Conservation (phyloP, 176 grass and related monocot species). For the Musa schizocarpa region DNA sequence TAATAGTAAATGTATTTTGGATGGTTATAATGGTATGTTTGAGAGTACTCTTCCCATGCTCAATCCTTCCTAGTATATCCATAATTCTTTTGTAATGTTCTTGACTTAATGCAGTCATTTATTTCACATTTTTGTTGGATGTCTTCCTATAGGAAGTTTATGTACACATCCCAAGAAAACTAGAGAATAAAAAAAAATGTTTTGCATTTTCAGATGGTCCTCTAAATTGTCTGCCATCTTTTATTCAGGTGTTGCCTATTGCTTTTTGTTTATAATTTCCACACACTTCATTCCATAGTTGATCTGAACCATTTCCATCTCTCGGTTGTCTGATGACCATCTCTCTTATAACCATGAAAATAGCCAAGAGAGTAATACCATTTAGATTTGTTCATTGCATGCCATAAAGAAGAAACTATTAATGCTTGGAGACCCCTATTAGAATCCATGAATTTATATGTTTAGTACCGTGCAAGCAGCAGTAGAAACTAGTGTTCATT, state of each 20-base stretch:
- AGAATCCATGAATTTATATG: too few relatives aligned
- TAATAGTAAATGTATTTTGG: constrained; percentile 64
- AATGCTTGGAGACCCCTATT: too few relatives aligned
- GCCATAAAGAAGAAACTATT: too few relatives aligned
- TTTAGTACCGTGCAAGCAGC: neutral
- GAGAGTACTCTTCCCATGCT: too few relatives aligned
- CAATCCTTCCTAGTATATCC: neutral
- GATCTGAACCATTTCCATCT: neutral
- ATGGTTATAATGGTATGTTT: constrained; percentile 68
- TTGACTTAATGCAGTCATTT: neutral
- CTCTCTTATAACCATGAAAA: neutral
- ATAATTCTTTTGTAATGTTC: neutral
- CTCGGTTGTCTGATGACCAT: neutral
- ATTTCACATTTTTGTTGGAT: neutral
- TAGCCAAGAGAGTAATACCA: neutral
- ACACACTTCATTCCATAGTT: neutral
- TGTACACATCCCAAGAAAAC: neutral
- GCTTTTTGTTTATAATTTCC: neutral
- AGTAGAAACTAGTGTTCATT: neutral
- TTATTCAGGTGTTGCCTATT: neutral
- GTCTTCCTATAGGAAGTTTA: neutral
- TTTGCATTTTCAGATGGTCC: neutral
- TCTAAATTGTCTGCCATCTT: neutral
- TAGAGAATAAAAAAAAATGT: neutral
- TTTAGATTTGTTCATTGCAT: too few relatives aligned